Evolutionary conservation across 257 asterid genomes (phyloP).

Genomic region (Lycium ferocissimum): DNA sequence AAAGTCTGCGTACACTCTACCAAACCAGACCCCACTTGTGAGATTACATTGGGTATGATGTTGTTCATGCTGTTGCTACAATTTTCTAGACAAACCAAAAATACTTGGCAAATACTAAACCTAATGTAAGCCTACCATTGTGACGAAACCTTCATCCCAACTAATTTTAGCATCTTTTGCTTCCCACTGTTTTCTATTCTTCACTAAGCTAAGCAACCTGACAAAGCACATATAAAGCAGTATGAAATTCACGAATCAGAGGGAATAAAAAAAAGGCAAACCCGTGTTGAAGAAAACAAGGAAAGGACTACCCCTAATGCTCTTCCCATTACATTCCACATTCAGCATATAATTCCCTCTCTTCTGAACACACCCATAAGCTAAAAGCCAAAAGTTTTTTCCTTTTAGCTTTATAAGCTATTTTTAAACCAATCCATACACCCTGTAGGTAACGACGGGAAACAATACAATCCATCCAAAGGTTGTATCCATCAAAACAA

Average conservation of each 20-base stretch:
- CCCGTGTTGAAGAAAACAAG: slow-evolving; percentile 98
- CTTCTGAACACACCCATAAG: slow-evolving; percentile 77
- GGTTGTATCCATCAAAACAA: no score
- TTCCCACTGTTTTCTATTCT: not conserved
- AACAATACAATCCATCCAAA: no score
- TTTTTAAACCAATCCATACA: no score
- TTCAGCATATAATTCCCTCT: slow-evolving; percentile 96
- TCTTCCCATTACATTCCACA: slow-evolving; percentile 91
- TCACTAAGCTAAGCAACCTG: not conserved
- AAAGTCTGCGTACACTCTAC: no score
- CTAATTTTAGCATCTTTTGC: not conserved
- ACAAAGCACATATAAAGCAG: not conserved
- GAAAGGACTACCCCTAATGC: slow-evolving; percentile 96
- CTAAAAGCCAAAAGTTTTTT: no score
- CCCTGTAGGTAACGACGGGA: no score
- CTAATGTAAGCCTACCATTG: not conserved
- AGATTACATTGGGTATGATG: no score
- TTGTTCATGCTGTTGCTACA: not conserved
- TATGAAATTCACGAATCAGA: not conserved
- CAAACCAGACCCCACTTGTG: no score
- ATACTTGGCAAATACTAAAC: not conserved
- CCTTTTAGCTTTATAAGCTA: no score
- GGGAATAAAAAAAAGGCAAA: slow-evolving; percentile 23
- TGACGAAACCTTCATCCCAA: not conserved
- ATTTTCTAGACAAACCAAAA: not conserved